Conservation (phyloP, 106 monocot genomes). For the Dendrobium nobile region DNA sequence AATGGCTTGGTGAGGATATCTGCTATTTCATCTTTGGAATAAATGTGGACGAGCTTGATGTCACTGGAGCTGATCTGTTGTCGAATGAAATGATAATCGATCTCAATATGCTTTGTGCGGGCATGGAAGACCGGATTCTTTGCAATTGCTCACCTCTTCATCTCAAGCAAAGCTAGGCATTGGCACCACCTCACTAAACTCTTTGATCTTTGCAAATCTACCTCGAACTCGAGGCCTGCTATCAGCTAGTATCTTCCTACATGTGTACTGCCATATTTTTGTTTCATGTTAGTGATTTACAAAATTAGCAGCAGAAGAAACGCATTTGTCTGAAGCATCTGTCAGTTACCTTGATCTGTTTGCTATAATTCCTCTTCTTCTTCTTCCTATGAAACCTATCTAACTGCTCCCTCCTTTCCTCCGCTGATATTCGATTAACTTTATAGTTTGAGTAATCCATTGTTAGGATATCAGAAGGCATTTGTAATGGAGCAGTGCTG, state of each 20-base stretch:
- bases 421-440: conserved; percentile 39
- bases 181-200: conserved; percentile 31
- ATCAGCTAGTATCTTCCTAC: conserved; percentile 81
- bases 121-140: too few species aligned
- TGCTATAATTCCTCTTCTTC: conserved; percentile 73
- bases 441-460: conserved; percentile 54
- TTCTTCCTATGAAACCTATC: conserved; percentile 69
- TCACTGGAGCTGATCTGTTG: too few species aligned
- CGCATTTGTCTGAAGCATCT: too few species aligned
- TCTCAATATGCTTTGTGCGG: too few species aligned
- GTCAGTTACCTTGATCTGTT: conserved; percentile 78
- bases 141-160: too few species aligned
- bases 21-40: too few species aligned
- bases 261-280: conserved; percentile 57
- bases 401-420: conserved; percentile 78
- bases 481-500: conserved; percentile 11
- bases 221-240: conserved; percentile 77
- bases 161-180: conserved; percentile 29
- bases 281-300: background rate
- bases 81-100: too few species aligned
- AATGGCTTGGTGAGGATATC: too few species aligned
- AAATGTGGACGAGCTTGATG: too few species aligned
- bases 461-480: conserved; percentile 22
- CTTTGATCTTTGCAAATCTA: conserved; percentile 83
- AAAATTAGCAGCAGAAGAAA: background rate